These are phyloP conservation scores for Cutaneotrichosporon sp. DNA, from an alignment of 1,284 basidiomycete genomes.

Conservation along the genomic window DNA sequence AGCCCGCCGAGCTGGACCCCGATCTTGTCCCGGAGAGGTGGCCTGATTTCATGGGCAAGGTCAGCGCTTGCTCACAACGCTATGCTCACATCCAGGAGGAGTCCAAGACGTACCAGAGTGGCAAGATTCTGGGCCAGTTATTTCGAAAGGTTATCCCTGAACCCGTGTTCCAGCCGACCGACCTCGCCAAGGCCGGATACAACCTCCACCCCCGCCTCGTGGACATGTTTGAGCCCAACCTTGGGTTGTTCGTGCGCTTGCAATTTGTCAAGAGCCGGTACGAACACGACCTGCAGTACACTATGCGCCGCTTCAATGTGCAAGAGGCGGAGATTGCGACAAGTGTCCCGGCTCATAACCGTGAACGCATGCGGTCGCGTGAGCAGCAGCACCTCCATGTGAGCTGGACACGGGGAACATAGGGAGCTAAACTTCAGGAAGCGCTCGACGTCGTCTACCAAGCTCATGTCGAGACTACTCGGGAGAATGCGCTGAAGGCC, in stretches of 20 bases:
- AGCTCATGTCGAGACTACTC: slow-evolving; percentile 26
- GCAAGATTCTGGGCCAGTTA: slow-evolving; percentile 45
- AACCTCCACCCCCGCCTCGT: slow-evolving; percentile 27
- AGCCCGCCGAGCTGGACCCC: slow-evolving; percentile 38
- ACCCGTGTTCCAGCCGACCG: slow-evolving; percentile 35
- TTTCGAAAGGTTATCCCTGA: slow-evolving; percentile 45
- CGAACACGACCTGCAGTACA: slow-evolving; percentile 39
- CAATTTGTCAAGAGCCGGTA: slow-evolving; percentile 39
- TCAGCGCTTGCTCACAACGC: slow-evolving; percentile 12
- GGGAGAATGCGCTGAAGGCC: slow-evolving; percentile 27
- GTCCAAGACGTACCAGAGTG: slow-evolving; percentile 34
- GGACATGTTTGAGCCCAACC: neutral
- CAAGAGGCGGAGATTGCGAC: slow-evolving; percentile 43
- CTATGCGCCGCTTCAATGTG: slow-evolving; percentile 43
- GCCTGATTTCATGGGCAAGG: slow-evolving; percentile 54
- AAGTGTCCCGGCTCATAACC: slow-evolving; percentile 42
- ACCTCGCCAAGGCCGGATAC: slow-evolving; percentile 21
- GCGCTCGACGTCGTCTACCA: slow-evolving; percentile 38
- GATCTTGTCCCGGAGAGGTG: slow-evolving; percentile 37
- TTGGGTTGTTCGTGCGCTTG: slow-evolving; percentile 25
- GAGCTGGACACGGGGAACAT: neutral
- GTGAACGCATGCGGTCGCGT: slow-evolving; percentile 36
- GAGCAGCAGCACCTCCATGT: slow-evolving; percentile 26
- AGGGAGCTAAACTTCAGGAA: slow-evolving; percentile 29
- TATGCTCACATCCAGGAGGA: slow-evolving; percentile 24